These are phyloP conservation scores for Triangularia verruculosa DNA, from an alignment of 2,329 filamentous ascomycete genomes.

Conservation along the genomic window DNA sequence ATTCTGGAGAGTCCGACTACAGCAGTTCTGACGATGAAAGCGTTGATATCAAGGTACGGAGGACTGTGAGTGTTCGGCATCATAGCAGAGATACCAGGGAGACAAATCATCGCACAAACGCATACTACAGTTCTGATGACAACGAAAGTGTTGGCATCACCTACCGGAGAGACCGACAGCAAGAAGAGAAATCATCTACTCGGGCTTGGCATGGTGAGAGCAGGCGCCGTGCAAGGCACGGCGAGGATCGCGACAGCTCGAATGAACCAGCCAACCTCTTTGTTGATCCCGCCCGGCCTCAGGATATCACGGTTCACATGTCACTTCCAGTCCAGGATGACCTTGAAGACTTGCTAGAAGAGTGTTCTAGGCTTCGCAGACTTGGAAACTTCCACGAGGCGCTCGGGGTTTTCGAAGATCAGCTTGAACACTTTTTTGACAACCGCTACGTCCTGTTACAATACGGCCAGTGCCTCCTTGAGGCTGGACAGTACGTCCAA, in stretches of 20 bases:
- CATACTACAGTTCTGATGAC: no score
- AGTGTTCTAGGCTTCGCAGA: neutral
- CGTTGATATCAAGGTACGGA: no score
- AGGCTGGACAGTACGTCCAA: neutral
- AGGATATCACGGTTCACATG: constrained; percentile 7
- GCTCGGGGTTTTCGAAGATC: neutral
- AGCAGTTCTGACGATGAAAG: no score
- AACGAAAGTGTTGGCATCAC: no score
- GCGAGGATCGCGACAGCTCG: neutral
- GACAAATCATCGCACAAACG: no score
- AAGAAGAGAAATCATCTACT: no score
- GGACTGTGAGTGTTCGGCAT: no score
- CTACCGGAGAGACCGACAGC: no score
- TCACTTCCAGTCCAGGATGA: constrained; percentile 1
- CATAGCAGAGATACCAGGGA: no score
- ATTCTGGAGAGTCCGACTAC: no score
- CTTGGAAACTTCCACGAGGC: constrained; percentile 3
- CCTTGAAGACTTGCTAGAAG: neutral
- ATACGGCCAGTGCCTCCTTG: neutral
- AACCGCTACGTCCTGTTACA: constrained; percentile 8
- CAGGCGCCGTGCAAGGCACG: neutral
- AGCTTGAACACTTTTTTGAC: neutral
- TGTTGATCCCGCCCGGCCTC: neutral
- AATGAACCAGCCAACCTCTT: neutral
- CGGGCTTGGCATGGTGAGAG: no score